Percentiles rank a stretch among this genome's conserved stretches.
phyloP scores from a whole-genome alignment of 257 asterid genomes.

The Osmanthus fragrans region DNA sequence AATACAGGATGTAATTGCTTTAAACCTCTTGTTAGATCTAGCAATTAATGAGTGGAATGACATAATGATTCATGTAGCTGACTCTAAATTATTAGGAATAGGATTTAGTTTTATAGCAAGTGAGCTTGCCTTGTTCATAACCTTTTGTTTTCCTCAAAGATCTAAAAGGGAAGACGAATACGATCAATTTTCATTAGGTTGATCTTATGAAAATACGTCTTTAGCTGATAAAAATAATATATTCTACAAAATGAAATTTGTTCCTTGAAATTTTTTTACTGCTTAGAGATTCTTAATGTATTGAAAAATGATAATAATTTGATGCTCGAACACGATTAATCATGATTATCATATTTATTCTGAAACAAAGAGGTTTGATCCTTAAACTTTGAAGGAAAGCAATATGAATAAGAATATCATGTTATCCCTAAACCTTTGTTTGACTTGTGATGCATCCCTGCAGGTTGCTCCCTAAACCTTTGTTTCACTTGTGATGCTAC shows the following conservation, averaged over 20 bases:
- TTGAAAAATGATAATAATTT: background rate
- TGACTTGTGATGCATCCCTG: background rate
- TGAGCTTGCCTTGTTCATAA: background rate
- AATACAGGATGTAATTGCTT: background rate
- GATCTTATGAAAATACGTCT: background rate
- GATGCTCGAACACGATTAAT: background rate
- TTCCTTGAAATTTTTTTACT: background rate
- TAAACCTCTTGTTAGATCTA: background rate
- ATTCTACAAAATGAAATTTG: too few species aligned
- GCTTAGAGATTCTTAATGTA: background rate
- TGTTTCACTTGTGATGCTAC: too few species aligned
- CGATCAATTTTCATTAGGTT: background rate
- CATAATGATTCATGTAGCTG: background rate
- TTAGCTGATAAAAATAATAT: background rate
- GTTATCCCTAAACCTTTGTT: background rate
- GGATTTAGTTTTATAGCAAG: background rate
- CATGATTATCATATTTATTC: background rate
- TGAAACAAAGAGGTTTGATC: background rate
- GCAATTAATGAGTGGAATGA: background rate
- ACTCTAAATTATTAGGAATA: background rate
- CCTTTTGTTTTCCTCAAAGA: background rate
- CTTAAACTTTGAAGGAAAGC: background rate
- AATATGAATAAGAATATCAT: background rate
- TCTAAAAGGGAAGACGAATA: background rate
- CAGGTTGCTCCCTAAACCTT: slow-evolving; percentile 71